These are phyloP conservation scores for Sporothrix phasma DNA, from an alignment of 2,329 filamentous ascomycete species.

Conservation along the genomic window DNA sequence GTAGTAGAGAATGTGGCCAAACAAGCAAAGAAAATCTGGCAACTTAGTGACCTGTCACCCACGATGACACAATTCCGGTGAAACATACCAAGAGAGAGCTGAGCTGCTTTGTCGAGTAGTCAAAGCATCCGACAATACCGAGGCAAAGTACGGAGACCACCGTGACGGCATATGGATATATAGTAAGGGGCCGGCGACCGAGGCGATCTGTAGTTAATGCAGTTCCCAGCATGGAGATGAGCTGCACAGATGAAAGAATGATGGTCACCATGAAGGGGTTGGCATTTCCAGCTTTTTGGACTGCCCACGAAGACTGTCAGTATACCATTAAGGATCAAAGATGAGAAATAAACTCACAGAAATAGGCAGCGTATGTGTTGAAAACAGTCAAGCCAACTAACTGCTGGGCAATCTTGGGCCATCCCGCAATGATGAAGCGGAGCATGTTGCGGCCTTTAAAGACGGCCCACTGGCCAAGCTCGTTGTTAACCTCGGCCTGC, in stretches of 20 bases:
- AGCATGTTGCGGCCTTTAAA: conserved; percentile 30
- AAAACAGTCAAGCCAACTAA: conserved; percentile 31
- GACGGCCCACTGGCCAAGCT: conserved; percentile 26
- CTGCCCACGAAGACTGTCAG: neutral
- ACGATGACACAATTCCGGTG: no score
- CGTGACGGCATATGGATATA: conserved; percentile 32
- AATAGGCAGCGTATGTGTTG: conserved; percentile 32
- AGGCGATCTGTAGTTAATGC: conserved; percentile 27
- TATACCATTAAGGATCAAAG: no score
- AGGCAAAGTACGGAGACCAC: conserved; percentile 28
- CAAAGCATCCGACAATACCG: conserved; percentile 32
- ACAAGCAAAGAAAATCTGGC: conserved; percentile 33
- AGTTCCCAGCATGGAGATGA: conserved; percentile 33
- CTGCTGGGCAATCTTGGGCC: conserved; percentile 33
- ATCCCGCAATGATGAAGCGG: conserved; percentile 29
- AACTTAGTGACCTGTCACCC: no score
- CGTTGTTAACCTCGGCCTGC: conserved; percentile 23
- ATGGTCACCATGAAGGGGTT: conserved; percentile 34
- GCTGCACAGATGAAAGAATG: conserved; percentile 32
- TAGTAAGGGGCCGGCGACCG: conserved; percentile 30
- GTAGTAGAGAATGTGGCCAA: conserved; percentile 33
- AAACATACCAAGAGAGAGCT: conserved; percentile 29
- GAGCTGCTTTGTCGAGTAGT: conserved; percentile 26
- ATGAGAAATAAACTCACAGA: conserved; percentile 22
- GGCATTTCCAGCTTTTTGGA: conserved; percentile 32